Conservation (phyloP, 768 basidiomycete genomes). For the Tylopilus sp. region DNA sequence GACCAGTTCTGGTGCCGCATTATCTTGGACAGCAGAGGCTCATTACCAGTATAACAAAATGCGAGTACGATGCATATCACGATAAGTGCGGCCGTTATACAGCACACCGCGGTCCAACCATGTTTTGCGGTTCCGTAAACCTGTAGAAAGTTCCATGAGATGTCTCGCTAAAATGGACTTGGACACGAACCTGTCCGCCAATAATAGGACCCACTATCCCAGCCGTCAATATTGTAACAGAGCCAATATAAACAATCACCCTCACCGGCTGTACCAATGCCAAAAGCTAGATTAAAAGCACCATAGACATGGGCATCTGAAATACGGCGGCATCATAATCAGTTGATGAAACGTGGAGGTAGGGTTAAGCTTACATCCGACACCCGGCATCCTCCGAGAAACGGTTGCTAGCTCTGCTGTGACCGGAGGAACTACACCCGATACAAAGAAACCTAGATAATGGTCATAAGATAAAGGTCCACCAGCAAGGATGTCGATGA, state of each 20-base stretch:
- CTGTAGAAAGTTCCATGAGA: conserved; percentile 31
- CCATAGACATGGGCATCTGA: conserved; percentile 74
- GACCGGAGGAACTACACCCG: conserved; percentile 57
- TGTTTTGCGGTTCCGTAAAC: conserved; percentile 52
- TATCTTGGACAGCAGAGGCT: conserved; percentile 36
- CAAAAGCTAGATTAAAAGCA: conserved; percentile 70
- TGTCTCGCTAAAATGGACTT: background rate
- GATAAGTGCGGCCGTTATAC: conserved; percentile 45
- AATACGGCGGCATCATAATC: background rate
- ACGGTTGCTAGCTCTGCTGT: conserved; percentile 66
- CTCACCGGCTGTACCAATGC: conserved; percentile 59
- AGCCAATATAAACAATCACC: conserved; percentile 1
- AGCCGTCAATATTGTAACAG: conserved; percentile 2
- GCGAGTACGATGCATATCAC: conserved; percentile 36
- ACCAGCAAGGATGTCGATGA: background rate
- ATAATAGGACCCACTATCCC: conserved; percentile 62
- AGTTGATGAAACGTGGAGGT: background rate
- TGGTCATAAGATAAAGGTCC: background rate
- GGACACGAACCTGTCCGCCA: conserved; percentile 55
- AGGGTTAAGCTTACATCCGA: conserved; percentile 57
- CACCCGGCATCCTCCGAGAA: conserved; percentile 51
- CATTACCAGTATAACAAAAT: conserved; percentile 47
- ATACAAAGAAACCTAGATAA: conserved; percentile 54
- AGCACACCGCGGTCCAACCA: conserved; percentile 61
- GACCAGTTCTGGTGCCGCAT: conserved; percentile 19